phyloP scores from a whole-genome alignment of 768 basidiomycete genomes.

The Sarcomyxa edulis region DNA sequence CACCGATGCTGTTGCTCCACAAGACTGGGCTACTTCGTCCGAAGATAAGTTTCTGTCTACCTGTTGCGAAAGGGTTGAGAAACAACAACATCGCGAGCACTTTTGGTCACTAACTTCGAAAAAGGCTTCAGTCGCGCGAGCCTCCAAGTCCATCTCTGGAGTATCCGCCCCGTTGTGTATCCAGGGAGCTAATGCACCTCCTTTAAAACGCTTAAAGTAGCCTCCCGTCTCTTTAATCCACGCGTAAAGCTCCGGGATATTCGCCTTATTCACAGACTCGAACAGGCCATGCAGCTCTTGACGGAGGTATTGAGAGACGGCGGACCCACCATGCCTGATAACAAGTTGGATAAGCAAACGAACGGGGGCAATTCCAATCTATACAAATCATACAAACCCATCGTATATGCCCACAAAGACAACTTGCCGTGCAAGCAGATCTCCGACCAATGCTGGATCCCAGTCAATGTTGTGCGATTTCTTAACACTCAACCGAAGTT shows the following conservation, averaged over 20 bases:
- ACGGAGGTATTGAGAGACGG: constrained; percentile 79
- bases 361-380: not conserved
- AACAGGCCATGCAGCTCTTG: constrained; percentile 84
- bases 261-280: constrained; percentile 66
- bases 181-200: constrained; percentile 77
- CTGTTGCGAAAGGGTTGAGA: constrained; percentile 27
- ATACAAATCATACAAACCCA: constrained; percentile 47
- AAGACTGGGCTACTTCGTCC: constrained; percentile 63
- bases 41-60: constrained; percentile 71
- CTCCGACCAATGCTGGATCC: constrained; percentile 53
- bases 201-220: constrained; percentile 86
- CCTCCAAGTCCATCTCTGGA: constrained; percentile 65
- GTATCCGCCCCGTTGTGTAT: constrained; percentile 27
- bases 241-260: constrained; percentile 68
- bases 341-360: constrained; percentile 7
- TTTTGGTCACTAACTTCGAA: constrained; percentile 64
- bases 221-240: constrained; percentile 82
- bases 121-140: constrained; percentile 82
- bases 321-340: constrained; percentile 87
- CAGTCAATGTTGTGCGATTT: constrained; percentile 62
- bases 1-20: constrained; percentile 89
- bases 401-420: constrained; percentile 90
- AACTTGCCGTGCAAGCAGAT: constrained; percentile 65
- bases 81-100: constrained; percentile 2
- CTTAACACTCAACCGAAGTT: constrained; percentile 61